Evolutionary conservation across 306 rosid species (phyloP), one percentile per base, ranked within the genome.

Genomic region (Pterocarpus macrocarpus): DNA sequence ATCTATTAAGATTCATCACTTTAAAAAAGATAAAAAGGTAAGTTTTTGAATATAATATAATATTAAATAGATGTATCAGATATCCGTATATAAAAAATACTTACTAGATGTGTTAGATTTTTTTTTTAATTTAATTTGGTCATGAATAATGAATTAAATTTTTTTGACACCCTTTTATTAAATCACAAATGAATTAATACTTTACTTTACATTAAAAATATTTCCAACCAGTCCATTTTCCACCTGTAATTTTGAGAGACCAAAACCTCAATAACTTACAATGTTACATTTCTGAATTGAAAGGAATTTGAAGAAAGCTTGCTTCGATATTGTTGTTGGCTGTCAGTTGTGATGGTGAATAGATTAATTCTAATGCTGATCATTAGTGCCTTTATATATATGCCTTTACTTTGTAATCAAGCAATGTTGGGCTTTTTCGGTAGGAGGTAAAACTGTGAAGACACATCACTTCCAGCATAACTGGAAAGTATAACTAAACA

Each of bases 321-420:
- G 64, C 64, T 17, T 72, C 50, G 41, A 64, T 64, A 52, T 64
- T 77, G 43, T 52, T 65, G 53, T 76, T 50, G 36, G 39, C 0
- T n/a, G 81, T 49, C 9, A 62, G 50, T 12, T 68, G 34, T 13
- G 52, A 44, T 61, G 17, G 15, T 36, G 58, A 71, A 22, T 52
- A 36, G 33, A 35, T 71, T 49, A 38, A 1, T 49, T 49, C 11
- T 17, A 44, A 4, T 80, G 67, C 4, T 52, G 33, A 50, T 64
- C 8, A 70, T 49, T 8, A 34, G 7, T 8, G 41, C 34, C 64
- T 79, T 70, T 59, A 59, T 45, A 35, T 69, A 22, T 22, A 22
- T 1, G 34, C 52, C 82, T 76, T 82, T 76, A 30, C 85, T 82
- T 82, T 52, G 50, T 69, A 52, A 67, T 69, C 82, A 82, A 76